Percentiles rank a stretch among this genome's conserved stretches.
These are phyloP conservation scores for Mortierella sp. DNA, from an alignment of 371 early-diverging fungal genomes.

Conservation along the genomic window DNA sequence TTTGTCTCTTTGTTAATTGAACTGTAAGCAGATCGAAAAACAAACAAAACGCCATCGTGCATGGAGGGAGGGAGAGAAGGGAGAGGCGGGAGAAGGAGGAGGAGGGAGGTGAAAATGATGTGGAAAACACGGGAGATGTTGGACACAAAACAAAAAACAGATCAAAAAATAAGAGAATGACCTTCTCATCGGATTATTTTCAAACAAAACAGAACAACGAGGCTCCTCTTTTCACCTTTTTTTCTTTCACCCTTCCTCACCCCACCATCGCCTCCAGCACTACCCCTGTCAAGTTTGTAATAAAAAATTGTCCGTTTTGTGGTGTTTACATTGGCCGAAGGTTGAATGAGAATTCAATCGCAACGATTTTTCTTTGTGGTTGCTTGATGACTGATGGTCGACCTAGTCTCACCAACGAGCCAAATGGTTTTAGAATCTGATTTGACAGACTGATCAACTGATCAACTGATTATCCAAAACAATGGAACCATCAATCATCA, in stretches of 20 bases:
- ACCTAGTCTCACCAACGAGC: too few relatives aligned
- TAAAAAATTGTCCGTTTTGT: background rate
- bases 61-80: background rate
- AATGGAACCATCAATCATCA: background rate
- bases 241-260: background rate
- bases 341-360: background rate
- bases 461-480: background rate
- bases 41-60: slow-evolving; percentile 5
- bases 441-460: too few relatives aligned
- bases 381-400: background rate
- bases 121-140: background rate
- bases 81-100: background rate
- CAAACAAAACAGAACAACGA: background rate
- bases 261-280: too few relatives aligned
- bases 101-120: background rate
- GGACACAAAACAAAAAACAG: background rate
- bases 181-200: background rate
- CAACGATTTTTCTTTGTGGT: background rate
- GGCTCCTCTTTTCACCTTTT: too few relatives aligned
- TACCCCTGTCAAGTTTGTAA: too few relatives aligned
- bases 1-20: background rate
- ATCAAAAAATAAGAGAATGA: background rate
- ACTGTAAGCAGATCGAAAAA: slow-evolving; percentile 4
- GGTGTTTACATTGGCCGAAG: background rate
- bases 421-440: too few relatives aligned